Conservation (phyloP, 257 asterid species). For the Parsonsia alboflavescens region DNA sequence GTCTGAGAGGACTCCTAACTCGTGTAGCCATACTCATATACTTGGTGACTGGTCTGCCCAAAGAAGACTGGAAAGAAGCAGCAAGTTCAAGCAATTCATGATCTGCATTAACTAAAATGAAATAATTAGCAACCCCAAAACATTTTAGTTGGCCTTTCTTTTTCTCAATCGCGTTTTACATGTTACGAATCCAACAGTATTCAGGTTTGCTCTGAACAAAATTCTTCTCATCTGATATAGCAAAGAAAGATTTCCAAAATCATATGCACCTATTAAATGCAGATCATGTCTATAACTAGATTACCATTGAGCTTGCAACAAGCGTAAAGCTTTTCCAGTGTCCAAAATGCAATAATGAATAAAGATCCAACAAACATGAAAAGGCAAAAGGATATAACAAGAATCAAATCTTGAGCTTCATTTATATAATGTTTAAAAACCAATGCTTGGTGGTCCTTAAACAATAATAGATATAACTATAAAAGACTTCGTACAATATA, state of each 20-base stretch:
- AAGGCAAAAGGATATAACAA: background rate
- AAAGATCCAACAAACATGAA: background rate
- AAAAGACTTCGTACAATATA: background rate
- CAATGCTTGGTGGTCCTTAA: background rate
- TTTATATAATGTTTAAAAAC: background rate
- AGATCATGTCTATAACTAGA: background rate
- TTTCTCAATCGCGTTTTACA: background rate
- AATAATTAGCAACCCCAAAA: constrained; percentile 7
- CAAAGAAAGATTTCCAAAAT: background rate
- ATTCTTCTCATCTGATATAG: background rate
- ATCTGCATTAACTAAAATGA: constrained; percentile 50
- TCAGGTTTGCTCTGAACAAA: background rate
- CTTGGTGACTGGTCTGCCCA: constrained; percentile 67
- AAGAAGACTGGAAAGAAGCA: constrained; percentile 64
- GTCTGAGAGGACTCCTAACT: constrained; percentile 80
- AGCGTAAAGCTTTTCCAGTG: background rate
- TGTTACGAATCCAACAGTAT: background rate
- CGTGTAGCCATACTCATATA: constrained; percentile 67
- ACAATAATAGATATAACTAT: background rate
- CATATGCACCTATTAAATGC: background rate
- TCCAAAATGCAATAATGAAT: background rate
- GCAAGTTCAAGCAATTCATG: constrained; percentile 82
- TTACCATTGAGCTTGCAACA: too few relatives aligned
- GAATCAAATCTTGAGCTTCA: background rate
- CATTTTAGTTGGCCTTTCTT: background rate